Evolutionary conservation across 108 stramenopile species (phyloP), one percentile per base, ranked within the genome.

Genomic region (Discostella pseudostelligera): DNA sequence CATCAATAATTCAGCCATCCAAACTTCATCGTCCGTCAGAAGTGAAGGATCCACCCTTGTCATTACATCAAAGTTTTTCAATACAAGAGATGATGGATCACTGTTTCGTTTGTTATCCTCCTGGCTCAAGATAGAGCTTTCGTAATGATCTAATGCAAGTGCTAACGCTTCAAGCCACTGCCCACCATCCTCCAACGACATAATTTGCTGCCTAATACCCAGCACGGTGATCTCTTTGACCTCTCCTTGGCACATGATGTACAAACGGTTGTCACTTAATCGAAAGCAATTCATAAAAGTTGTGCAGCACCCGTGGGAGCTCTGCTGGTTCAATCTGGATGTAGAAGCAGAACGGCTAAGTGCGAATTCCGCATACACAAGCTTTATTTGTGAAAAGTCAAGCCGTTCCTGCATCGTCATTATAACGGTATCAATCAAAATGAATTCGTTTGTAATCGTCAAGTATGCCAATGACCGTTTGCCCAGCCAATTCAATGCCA

Each of bases 111-210:
- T 67, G 46, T 84, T 58, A 62, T 92, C 87, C 65, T 92, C 87
- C 60, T 85, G 87, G 35, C 84, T 86, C 16, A 62, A 67, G 55
- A 89, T 71, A 5, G 84, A 84, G 58, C 74, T 83, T 68, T 93
- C 93, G 48, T 89, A 93, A 63, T 94, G 89, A 68, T 93, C 89
- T 59, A 95, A 65, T 16, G 93, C 87, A 17, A 92, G 61, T 19
- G 92, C 87, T 19, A 96, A 78, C n/a, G 93, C 96, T 60, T 93
- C 92, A n/a, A 96, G 85, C 96, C 96, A 96, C 82, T 96, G 90
- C 39, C 96, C 96, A 50, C 87, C 89, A 32, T 88, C 84, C 64
- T 92, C 91, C 26, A 94, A 65, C n/a, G 79, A 81, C 17, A 77
- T 74, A 28, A 90, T 84, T 62, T 85, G 74, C 59, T 75, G 64